These are phyloP conservation scores for Hypoxylon perforatum DNA, from an alignment of 495 filamentous ascomycete genomes.

Conservation along the genomic window DNA sequence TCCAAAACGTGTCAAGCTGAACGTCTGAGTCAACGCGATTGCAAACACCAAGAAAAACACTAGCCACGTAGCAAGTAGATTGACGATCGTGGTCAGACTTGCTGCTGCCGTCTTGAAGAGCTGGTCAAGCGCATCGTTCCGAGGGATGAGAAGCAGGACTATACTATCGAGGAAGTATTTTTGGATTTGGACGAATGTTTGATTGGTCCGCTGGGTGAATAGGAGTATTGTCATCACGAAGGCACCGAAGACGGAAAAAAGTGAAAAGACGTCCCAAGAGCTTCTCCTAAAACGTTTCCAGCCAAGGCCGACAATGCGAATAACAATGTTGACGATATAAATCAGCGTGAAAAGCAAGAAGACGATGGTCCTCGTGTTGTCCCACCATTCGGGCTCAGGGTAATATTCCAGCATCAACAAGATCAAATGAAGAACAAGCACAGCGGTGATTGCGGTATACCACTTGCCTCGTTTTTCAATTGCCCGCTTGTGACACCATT, in stretches of 20 bases:
- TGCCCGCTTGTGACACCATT: slow-evolving; percentile 93
- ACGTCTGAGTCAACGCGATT: slow-evolving; percentile 95
- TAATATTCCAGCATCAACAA: slow-evolving; percentile 89
- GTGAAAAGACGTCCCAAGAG: slow-evolving; percentile 93
- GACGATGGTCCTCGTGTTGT: slow-evolving; percentile 72
- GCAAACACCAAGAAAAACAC: slow-evolving; percentile 96
- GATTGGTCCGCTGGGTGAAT: slow-evolving; percentile 62
- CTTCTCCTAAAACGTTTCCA: slow-evolving; percentile 94
- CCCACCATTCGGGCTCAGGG: slow-evolving; percentile 74
- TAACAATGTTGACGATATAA: slow-evolving; percentile 84
- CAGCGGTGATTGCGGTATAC: slow-evolving; percentile 81
- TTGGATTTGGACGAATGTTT: slow-evolving; percentile 80
- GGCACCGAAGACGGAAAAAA: slow-evolving; percentile 86
- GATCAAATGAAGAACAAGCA: slow-evolving; percentile 84
- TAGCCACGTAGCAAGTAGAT: slow-evolving; percentile 95
- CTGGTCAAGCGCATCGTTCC: slow-evolving; percentile 97
- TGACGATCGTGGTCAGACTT: slow-evolving; percentile 88
- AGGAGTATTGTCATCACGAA: slow-evolving; percentile 80
- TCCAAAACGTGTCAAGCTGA: slow-evolving; percentile 93
- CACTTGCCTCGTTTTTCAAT: slow-evolving; percentile 95
- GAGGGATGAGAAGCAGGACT: slow-evolving; percentile 89
- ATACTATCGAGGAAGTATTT: slow-evolving; percentile 94
- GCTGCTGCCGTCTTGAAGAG: slow-evolving; percentile 99
- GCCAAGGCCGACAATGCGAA: slow-evolving; percentile 87
- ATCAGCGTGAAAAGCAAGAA: slow-evolving; percentile 88